Base-by-base conservation (phyloP, 2,329 filamentous ascomycete species). In the Ophiostoma ips region DNA sequence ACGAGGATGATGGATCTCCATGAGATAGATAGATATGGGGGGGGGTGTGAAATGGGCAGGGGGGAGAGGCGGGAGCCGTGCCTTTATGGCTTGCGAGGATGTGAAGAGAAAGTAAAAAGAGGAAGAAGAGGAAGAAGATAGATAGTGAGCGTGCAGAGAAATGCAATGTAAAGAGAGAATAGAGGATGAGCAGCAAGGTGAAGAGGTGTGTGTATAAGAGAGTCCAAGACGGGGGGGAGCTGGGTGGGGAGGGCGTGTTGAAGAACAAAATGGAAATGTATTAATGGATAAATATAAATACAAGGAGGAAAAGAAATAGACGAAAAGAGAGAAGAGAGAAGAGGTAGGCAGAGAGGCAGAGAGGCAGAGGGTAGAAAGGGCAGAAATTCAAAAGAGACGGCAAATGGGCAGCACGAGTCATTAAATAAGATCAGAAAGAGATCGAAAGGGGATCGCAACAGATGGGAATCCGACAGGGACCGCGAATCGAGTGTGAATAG, bases 1-100 rank as follows among this genome's bases (percentile, higher is more conserved):
- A 40, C 28, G 34, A 49, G 28, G 30, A 46, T 30, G 34, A 43
- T 48, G 15, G 31, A 51, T 54, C 50, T 52, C 50, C 48, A 50
- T 51, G 51, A 43, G 48, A 48, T 45, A 28, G 34, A 18, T 9
- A 7, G 40, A 30, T 30, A n/a, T n/a, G n/a, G n/a, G n/a, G n/a
- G n/a, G n/a, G n/a, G n/a, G n/a, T n/a, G n/a, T n/a, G n/a, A n/a
- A n/a, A n/a, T n/a, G n/a, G n/a, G n/a, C n/a, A n/a, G n/a, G 41
- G 15, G 21, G 19, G 30, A 31, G 41, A 13, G 36, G 16, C n/a
- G 45, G 24, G 49, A 28, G n/a, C n/a, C 28, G 16, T 38, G 21
- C 30, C 40, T 43, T 43, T 43, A 41, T 43, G 24, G 24, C 28
- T n/a, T 30, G 40, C 10, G 40, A 13, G 21, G 21, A n/a, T n/a